Conservation (phyloP, 1,284 basidiomycete species). For the Cutaneotrichosporon cutaneum region DNA sequence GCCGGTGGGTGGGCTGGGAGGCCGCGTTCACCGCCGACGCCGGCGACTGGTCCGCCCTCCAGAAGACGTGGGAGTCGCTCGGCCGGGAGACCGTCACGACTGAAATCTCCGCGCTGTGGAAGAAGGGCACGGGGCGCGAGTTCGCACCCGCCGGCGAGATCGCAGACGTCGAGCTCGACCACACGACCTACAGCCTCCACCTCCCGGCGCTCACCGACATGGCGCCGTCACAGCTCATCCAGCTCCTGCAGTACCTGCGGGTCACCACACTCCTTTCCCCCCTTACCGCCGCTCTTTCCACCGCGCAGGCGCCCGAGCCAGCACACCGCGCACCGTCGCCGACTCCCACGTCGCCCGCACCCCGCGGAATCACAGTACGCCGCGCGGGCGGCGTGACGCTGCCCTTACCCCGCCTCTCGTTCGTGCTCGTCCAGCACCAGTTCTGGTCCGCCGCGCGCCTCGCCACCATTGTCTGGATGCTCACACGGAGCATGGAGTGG, state of each 20-base stretch:
- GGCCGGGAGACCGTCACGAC: constrained; percentile 21
- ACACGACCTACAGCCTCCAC: constrained; percentile 28
- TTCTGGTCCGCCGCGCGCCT: constrained; percentile 39
- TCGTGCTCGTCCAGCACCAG: constrained; percentile 30
- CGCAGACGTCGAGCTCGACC: constrained; percentile 38
- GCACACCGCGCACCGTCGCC: constrained; percentile 18
- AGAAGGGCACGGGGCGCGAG: constrained; percentile 22
- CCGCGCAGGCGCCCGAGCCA: background rate
- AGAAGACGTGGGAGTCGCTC: constrained; percentile 23
- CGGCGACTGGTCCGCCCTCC: constrained; percentile 14
- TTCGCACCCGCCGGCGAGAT: constrained; percentile 29
- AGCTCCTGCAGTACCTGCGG: constrained; percentile 42
- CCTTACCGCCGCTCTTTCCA: constrained; percentile 23
- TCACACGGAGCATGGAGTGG: constrained; percentile 41
- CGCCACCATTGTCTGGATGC: constrained; percentile 42
- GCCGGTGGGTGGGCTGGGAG: constrained; percentile 29
- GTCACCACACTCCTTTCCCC: constrained; percentile 38
- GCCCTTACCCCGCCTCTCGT: constrained; percentile 20
- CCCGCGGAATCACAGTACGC: background rate
- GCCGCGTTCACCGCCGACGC: constrained; percentile 32
- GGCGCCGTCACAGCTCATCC: constrained; percentile 33
- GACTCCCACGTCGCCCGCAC: constrained; percentile 7
- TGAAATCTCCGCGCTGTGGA: constrained; percentile 34
- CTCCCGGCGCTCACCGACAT: constrained; percentile 36
- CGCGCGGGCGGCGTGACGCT: background rate